Evolutionary conservation across 1,284 basidiomycete genomes (phyloP), one percentile per base, ranked within the genome.

Genomic region (Cystobasidium slooffiae): DNA sequence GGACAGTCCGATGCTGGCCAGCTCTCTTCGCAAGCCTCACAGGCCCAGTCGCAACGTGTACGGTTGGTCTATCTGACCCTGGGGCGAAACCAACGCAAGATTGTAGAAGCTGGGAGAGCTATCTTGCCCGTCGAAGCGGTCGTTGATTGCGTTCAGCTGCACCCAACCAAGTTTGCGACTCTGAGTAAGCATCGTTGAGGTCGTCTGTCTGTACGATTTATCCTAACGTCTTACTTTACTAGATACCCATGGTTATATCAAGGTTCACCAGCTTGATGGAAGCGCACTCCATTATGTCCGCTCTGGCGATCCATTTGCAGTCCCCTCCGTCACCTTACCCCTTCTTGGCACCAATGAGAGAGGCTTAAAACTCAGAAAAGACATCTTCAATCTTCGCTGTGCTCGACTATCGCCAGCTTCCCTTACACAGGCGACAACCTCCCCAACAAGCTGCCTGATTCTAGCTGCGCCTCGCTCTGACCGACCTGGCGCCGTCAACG

Each of bases 371-470:
- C 18, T 59, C 37, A 59, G n/a, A 39, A 59, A 39, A 10, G 56
- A 59, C 18, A 12, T 41, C 37, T 43, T 59, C 9, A 31, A 59
- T 6, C 39, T 59, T n/a, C 37, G 39, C 9, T 9, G 43, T 43
- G 56, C 56, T n/a, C 56, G 56, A 6, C 43, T 59, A 43, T 41
- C 56, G 14, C 56, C 37, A 20, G 37, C 43, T 39, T 59, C 56
- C 10, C 39, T 59, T 39, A n/a, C 39, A n/a, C 56, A 59, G 43
- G 56, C 56, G 8, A n/a, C 39, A n/a, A 41, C 56, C 6, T 18
- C 49, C 39, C 49, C 22, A 31, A 53, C 64, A 14, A 18, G 12
- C 24, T 67, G 52, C 31, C 14, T 67, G 16, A 8, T 53, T 6
- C 31, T 67, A 5, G 52, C 64, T 37, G 52, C 49, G 18, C 64